These are phyloP conservation scores for Lodderomyces theae DNA, from an alignment of 1,139 yeast species.

Conservation along the genomic window DNA sequence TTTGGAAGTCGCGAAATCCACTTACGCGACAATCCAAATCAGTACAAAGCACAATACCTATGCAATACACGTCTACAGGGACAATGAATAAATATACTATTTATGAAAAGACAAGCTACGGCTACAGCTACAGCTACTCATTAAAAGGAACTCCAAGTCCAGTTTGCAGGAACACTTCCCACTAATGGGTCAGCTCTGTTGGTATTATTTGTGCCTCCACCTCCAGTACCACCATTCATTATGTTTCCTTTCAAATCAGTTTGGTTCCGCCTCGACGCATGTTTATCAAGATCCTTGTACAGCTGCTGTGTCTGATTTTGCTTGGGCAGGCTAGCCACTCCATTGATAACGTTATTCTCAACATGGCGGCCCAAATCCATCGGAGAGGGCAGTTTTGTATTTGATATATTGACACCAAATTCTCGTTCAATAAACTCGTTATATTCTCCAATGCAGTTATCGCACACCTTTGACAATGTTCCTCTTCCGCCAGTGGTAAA, in stretches of 20 bases:
- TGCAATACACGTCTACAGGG: neutral
- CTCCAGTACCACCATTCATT: neutral
- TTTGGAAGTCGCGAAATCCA: neutral
- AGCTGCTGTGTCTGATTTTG: slow-evolving; percentile 4
- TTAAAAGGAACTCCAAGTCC: slow-evolving; percentile 74
- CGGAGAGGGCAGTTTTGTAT: slow-evolving; percentile 4
- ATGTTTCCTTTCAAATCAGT: slow-evolving; percentile 1
- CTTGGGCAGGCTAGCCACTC: neutral
- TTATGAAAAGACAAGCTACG: neutral
- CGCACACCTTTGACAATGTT: slow-evolving; percentile 75
- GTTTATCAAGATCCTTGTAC: neutral
- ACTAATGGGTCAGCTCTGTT: slow-evolving; percentile 32
- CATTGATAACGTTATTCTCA: slow-evolving; percentile 8
- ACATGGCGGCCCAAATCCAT: neutral
- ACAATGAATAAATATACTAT: neutral
- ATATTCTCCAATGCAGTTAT: slow-evolving; percentile 67
- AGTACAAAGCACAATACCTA: neutral
- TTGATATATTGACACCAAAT: slow-evolving; percentile 30
- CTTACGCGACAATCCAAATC: neutral
- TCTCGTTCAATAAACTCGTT: slow-evolving; percentile 47
- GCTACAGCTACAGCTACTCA: neutral
- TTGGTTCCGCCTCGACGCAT: slow-evolving; percentile 1
- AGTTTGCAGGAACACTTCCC: slow-evolving; percentile 69
- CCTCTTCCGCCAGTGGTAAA: slow-evolving; percentile 77
- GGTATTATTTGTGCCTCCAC: slow-evolving; percentile 1